phyloP scores from a whole-genome alignment of 2,329 filamentous ascomycete species.

The Colletotrichum theobromicola region DNA sequence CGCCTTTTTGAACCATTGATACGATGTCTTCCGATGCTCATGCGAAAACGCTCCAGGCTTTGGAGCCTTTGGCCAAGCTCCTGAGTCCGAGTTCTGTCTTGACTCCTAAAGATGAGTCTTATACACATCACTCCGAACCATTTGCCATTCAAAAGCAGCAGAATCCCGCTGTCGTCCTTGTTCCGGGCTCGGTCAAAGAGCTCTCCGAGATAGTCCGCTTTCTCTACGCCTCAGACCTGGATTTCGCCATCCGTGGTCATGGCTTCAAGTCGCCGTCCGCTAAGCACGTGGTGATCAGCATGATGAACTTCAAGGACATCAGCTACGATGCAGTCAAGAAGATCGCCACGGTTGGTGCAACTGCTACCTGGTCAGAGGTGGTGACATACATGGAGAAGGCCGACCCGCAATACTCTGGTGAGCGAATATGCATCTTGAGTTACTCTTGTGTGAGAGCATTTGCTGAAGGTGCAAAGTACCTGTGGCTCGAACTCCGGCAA shows the following conservation, averaged over 20 bases:
- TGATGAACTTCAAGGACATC: neutral
- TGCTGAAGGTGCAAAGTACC: neutral
- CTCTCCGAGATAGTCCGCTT: neutral
- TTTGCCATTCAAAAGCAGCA: slow-evolving; percentile 6
- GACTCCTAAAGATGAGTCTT: neutral
- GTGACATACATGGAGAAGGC: neutral
- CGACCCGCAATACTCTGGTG: slow-evolving; percentile 1
- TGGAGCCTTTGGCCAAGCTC: neutral
- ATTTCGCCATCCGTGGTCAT: neutral
- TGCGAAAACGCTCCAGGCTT: neutral
- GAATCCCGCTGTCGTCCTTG: neutral
- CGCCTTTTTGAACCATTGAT: neutral
- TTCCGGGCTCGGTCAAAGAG: neutral
- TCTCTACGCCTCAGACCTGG: neutral
- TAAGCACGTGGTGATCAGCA: neutral
- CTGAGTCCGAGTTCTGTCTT: neutral
- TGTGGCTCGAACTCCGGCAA: neutral
- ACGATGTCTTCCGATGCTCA: neutral
- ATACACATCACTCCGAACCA: neutral
- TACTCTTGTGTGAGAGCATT: neutral
- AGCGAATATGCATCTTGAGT: neutral
- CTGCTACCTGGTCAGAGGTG: slow-evolving; percentile 2
- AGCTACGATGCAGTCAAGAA: neutral
- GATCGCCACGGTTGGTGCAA: slow-evolving; percentile 2
- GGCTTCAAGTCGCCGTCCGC: slow-evolving; percentile 12